Evolutionary conservation across 352 stramenopile genomes (phyloP).

Genomic region (Globisporangium cederbergense): DNA sequence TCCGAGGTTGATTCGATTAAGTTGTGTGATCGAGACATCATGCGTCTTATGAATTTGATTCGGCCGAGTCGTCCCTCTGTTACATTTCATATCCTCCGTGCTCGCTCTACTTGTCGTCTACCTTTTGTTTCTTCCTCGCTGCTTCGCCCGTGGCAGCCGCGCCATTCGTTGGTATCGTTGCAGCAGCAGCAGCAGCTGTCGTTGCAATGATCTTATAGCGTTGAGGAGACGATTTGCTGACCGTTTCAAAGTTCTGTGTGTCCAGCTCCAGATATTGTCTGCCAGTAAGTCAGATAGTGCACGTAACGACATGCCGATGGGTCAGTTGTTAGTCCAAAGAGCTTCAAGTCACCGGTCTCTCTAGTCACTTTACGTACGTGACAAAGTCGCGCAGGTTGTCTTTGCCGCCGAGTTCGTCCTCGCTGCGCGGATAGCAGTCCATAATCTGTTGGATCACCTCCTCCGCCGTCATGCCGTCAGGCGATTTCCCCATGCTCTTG

Average conservation of each 20-base stretch:
- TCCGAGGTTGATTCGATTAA: not conserved
- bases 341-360: not conserved
- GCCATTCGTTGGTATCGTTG: not conserved
- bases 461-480: slow-evolving; percentile 46
- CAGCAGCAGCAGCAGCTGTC: not conserved
- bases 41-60: not conserved
- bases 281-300: not conserved
- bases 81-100: not conserved
- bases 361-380: slow-evolving; percentile 32
- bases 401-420: slow-evolving; percentile 68
- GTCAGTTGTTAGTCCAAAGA: not conserved
- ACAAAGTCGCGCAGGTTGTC: slow-evolving; percentile 67
- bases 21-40: not conserved
- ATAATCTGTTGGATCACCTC: slow-evolving; percentile 74
- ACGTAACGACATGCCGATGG: not conserved
- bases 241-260: slow-evolving; percentile 31
- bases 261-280: slow-evolving; percentile 36
- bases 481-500: slow-evolving; percentile 25
- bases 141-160: slow-evolving; percentile 5
- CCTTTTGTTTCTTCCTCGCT: slow-evolving; percentile 28
- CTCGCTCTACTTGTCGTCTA: slow-evolving; percentile 19
- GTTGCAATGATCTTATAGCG: slow-evolving; percentile 27
- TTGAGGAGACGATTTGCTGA: slow-evolving; percentile 16
- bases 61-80: not conserved
- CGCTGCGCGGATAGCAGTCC: slow-evolving; percentile 68